These are phyloP conservation scores for Apiospora sp. DNA, from an alignment of 2,329 filamentous ascomycete species.

Conservation along the genomic window DNA sequence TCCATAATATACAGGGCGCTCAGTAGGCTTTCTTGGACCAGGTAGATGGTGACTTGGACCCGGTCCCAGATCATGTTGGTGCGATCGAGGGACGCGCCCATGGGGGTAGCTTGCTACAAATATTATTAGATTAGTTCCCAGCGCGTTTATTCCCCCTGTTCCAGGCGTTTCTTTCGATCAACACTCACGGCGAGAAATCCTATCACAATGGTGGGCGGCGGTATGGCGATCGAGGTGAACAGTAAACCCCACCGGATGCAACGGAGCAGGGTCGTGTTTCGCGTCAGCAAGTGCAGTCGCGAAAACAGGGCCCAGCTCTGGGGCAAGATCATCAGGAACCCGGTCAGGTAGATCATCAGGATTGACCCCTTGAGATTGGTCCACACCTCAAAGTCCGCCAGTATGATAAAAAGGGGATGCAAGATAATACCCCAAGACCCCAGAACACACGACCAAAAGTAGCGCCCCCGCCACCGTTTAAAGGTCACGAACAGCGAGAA, in stretches of 20 bases:
- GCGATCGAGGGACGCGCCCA: conserved; percentile 34
- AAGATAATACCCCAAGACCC: conserved; percentile 41
- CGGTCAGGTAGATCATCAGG: conserved; percentile 42
- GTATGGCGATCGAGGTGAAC: neutral
- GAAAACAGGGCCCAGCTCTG: conserved; percentile 44
- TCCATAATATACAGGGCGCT: conserved; percentile 42
- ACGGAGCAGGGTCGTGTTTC: neutral
- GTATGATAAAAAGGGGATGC: conserved; percentile 43
- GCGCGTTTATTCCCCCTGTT: neutral
- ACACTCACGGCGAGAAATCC: neutral
- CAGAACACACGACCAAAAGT: conserved; percentile 43
- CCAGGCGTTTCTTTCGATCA: neutral
- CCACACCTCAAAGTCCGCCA: conserved; percentile 43
- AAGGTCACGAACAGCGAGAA: conserved; percentile 42
- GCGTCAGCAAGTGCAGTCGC: conserved; percentile 37
- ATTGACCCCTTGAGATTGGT: conserved; percentile 34
- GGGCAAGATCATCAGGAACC: conserved; percentile 43
- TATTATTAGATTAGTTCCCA: too few relatives aligned
- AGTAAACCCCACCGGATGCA: neutral
- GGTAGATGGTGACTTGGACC: conserved; percentile 43
- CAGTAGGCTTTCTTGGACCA: conserved; percentile 42
- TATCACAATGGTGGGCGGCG: neutral
- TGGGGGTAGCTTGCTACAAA: conserved; percentile 31
- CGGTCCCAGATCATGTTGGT: conserved; percentile 41
- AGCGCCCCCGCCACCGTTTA: conserved; percentile 42